These are phyloP conservation scores for Cyphellophora attinorum DNA, from an alignment of 2,329 filamentous ascomycete genomes.

Conservation along the genomic window DNA sequence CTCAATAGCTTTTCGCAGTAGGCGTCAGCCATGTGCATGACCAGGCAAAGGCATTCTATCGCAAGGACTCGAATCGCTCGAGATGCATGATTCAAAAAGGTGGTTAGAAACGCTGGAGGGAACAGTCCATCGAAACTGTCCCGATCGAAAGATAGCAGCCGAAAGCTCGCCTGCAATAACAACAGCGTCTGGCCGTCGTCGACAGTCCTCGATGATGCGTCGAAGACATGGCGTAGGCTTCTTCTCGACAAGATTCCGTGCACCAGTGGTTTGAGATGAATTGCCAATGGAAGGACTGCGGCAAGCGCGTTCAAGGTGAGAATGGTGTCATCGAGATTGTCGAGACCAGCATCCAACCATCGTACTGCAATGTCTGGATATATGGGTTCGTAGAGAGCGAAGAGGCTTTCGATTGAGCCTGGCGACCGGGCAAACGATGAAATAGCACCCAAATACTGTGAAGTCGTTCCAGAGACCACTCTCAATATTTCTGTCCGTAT, in stretches of 20 bases:
- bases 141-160: constrained; percentile 68
- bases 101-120: constrained; percentile 57
- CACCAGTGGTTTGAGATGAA: constrained; percentile 12
- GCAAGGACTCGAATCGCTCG: constrained; percentile 67
- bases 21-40: constrained; percentile 69
- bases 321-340: constrained; percentile 17
- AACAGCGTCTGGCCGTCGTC: constrained; percentile 30
- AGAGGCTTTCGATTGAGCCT: constrained; percentile 61
- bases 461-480: too few species aligned
- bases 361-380: constrained; percentile 75
- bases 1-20: constrained; percentile 64
- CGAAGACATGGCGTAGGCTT: background rate
- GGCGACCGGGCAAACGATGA: constrained; percentile 60
- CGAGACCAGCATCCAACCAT: constrained; percentile 44
- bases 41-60: constrained; percentile 68
- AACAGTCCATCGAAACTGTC: constrained; percentile 57
- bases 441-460: constrained; percentile 62
- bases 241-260: constrained; percentile 4
- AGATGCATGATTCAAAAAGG: constrained; percentile 52
- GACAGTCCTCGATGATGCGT: constrained; percentile 23
- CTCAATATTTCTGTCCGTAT: too few species aligned
- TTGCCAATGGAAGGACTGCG: constrained; percentile 14
- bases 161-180: constrained; percentile 61
- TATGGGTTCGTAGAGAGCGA: constrained; percentile 62
- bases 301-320: constrained; percentile 24